Evolutionary conservation across 108 stramenopile species (phyloP), one percentile per base, ranked within the genome.

Genomic region (Skeletonema tropicum): DNA sequence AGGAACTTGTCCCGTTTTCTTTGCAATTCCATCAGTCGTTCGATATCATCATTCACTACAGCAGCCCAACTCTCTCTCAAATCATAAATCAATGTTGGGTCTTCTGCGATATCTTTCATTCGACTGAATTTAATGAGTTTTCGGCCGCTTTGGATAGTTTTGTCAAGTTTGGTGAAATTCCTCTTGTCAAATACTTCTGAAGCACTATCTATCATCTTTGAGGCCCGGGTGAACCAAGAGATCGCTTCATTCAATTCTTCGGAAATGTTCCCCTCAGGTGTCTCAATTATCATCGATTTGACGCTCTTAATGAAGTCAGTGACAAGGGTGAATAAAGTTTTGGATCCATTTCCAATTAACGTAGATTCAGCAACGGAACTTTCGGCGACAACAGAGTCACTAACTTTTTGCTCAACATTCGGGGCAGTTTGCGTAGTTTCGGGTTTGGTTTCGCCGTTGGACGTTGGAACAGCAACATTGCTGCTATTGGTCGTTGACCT

Each of bases 111-210:
- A n/a, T 78, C 72, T 57, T 70, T 55, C 14, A 41, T 68, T 32
- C 64, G 60, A 7, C 55, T 71, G 63, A 68, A 60, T 26, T 77
- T 68, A 15, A 83, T 57, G 12, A 90, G 83, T 6, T 64, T 77
- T 35, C 83, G 71, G 10, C 92, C 92, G 57, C 82, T 84, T 46
- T 79, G 66, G 36, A 90, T 65, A 32, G 87, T 85, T 62, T 87
- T 81, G 75, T 90, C 89, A 36, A 93, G 83, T 12, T 83, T 79
- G 13, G 88, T 83, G 64, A 88, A 85, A 62, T 74, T 88, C 30
- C 86, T 74, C 42, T 78, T 85, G 64, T 93, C 90, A 41, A 61
- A 82, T 78, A 88, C 66, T 81, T 88, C 63, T 76, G 52, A 29
- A 78, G 87, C 58, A 55, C 52, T 59, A 76, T 49, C 64, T 59